phyloP scores from a whole-genome alignment of 225 moss, liverwort and hornwort genomes.

The Asterella californica region DNA sequence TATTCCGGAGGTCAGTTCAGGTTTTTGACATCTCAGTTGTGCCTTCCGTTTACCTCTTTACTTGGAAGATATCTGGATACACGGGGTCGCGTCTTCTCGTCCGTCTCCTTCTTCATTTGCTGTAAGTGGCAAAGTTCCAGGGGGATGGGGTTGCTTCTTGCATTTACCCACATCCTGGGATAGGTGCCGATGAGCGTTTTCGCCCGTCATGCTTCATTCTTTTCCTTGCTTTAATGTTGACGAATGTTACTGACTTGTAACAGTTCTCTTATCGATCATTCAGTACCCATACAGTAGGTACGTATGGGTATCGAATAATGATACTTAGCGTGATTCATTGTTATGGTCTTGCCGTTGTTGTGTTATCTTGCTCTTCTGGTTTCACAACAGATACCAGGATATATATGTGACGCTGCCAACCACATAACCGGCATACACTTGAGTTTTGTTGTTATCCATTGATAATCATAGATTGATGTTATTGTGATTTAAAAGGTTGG shows the following conservation, averaged over 20 bases:
- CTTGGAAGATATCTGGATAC: neutral
- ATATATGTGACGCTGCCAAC: too few relatives aligned
- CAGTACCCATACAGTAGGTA: neutral
- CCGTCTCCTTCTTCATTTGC: neutral
- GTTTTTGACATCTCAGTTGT: neutral
- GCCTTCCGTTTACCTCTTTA: neutral
- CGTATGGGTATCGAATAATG: neutral
- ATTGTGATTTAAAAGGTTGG: neutral
- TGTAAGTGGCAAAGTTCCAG: neutral
- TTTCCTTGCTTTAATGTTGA: neutral
- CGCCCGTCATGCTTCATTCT: neutral
- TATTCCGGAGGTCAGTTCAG: constrained; percentile 61
- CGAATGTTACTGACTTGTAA: too few relatives aligned
- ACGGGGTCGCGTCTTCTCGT: neutral
- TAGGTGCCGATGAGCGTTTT: neutral
- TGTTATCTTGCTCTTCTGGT: neutral
- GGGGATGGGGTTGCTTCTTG: neutral
- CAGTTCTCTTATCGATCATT: neutral
- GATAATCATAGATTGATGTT: neutral
- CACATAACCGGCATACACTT: too few relatives aligned
- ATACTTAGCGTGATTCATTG: too few relatives aligned
- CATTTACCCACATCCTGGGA: neutral
- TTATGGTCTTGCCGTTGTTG: neutral
- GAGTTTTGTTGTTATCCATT: neutral
- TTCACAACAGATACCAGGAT: neutral